Base-by-base conservation (phyloP, 2,329 filamentous ascomycete species). In the Fusarium concolor region DNA sequence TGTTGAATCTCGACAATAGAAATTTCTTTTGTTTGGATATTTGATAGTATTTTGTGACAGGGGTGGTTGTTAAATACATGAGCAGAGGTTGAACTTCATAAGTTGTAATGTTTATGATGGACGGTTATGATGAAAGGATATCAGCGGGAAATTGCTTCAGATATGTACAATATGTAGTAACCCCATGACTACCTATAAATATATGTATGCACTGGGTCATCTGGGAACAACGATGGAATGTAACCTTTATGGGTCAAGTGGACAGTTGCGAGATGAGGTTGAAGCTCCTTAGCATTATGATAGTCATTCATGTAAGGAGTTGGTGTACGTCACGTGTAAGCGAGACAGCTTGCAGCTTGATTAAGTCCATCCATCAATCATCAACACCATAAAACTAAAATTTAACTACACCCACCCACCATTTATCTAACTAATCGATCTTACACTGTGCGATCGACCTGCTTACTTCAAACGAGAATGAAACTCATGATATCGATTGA, bases 291-390 rank as follows among this genome's bases (percentile, higher is more conserved):
- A 53, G 28, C 46, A 56, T 46, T 29, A 53, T 38, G 31, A 56
- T 46, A 33, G 28, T 28, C 37, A 64, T 64, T 45, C 24, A 26
- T 24, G 22, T 26, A 64, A 64, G 59, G 59, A 59, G 54, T 64
- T 38, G 35, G 46, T 29, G 38, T 43, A 51, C 52, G 64, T 70
- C 67, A 70, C 67, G 67, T 70, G 67, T 65, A 58, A 52, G 52
- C 55, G 61, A 56, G 67, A 58, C 67, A 65, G 38, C 37, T 50
- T 53, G 46, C 47, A 22, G 49, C 49, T 47, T 29, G 26, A 39
- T 26, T 28, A 33, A 28, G 44, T 53, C 15, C 15, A 43, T 53
- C 15, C 15, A 43, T 58, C 31, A 29, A 52, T 18, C 38, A 12
- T 18, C n/a, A 26, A 41, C 35, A 41, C 14, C 44, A 29, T 50